phyloP scores from a whole-genome alignment of 2,329 filamentous ascomycete genomes.

The Calycina herbarum region DNA sequence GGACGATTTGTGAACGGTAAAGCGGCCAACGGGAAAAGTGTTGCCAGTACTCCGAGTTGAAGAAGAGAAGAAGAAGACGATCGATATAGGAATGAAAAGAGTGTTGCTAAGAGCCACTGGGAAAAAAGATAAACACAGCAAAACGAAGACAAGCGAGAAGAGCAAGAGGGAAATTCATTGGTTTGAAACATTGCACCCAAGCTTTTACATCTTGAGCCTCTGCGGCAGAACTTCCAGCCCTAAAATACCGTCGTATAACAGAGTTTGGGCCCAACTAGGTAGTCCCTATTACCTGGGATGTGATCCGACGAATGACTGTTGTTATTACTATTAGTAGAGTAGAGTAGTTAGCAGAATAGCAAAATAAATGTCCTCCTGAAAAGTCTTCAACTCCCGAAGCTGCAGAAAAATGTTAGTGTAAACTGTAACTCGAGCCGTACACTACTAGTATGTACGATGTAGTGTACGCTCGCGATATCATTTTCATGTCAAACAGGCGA shows the following conservation, averaged over 20 bases:
- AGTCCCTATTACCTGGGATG: background rate
- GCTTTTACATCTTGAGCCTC: background rate
- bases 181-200: no score
- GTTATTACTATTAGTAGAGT: background rate
- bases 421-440: background rate
- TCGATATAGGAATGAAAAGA: no score
- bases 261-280: background rate
- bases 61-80: no score
- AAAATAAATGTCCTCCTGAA: background rate
- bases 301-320: background rate
- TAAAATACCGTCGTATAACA: background rate
- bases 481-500: background rate
- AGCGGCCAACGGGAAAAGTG: constrained; percentile 1
- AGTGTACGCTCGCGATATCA: background rate
- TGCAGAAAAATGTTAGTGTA: background rate
- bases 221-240: constrained; percentile 1
- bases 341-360: background rate
- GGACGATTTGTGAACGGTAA: background rate
- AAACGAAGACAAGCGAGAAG: no score
- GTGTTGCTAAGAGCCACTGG: no score
- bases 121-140: no score
- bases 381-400: background rate
- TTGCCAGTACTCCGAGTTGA: background rate
- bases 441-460: background rate
- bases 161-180: no score